Percentiles rank a stretch among this genome's conserved stretches.
Evolutionary conservation across 169 alveolate genomes (phyloP).

Genomic region (Cryptosporidium xiaoi): DNA sequence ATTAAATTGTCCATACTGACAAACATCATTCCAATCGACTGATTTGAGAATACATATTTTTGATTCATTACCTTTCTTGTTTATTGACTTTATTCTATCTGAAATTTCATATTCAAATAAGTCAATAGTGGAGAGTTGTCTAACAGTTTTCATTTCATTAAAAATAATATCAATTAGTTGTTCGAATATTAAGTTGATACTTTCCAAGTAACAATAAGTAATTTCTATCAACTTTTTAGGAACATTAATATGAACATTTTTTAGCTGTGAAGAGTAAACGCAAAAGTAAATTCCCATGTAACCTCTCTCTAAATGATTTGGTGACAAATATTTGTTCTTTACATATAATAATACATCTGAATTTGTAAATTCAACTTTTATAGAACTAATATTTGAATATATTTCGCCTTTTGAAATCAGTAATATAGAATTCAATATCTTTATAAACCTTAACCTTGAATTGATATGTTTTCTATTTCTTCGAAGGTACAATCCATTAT

Average conservation of each 20-base stretch:
- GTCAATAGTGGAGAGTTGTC: constrained; percentile 36
- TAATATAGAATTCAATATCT: neutral
- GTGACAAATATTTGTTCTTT: too few species aligned
- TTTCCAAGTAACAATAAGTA: constrained; percentile 22
- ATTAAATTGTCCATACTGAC: constrained; percentile 27
- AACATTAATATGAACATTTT: neutral
- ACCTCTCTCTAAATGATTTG: too few species aligned
- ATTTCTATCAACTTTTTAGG: constrained; percentile 2
- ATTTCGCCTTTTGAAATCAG: constrained; percentile 11
- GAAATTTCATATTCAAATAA: constrained; percentile 15
- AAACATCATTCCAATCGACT: constrained; percentile 20
- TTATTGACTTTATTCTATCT: constrained; percentile 11
- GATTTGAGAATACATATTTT: neutral
- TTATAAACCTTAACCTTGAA: constrained; percentile 13
- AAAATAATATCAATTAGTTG: constrained; percentile 10
- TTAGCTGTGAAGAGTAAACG: too few species aligned
- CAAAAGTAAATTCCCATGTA: too few species aligned
- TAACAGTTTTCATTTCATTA: constrained; percentile 35
- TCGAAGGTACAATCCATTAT: constrained; percentile 45
- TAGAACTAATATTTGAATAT: neutral
- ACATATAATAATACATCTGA: too few species aligned
- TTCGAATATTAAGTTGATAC: constrained; percentile 38
- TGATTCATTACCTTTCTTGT: constrained; percentile 8
- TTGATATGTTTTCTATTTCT: constrained; percentile 57
- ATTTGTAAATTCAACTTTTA: too few species aligned